Conservation (phyloP, 2,329 filamentous ascomycete species). For the Monilinia fructigena region DNA sequence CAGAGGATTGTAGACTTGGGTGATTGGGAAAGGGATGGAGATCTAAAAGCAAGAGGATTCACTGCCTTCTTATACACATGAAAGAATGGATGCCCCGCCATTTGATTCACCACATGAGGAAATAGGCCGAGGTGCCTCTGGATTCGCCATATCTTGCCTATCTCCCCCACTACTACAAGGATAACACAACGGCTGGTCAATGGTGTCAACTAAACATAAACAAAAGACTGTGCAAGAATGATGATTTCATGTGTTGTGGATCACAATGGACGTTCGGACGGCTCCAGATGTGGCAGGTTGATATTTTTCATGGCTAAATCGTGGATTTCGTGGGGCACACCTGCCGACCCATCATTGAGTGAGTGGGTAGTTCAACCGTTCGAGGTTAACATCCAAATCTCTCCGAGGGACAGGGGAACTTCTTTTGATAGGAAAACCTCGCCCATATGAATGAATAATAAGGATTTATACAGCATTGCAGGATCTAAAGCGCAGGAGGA, state of each 20-base stretch:
- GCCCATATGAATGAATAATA: not conserved
- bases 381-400: slow-evolving; percentile 1
- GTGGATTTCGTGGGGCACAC: slow-evolving; percentile 1
- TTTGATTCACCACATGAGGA: not conserved
- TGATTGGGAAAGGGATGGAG: slow-evolving; percentile 24
- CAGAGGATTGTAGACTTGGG: slow-evolving; percentile 22
- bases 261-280: slow-evolving; percentile 4
- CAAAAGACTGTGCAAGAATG: not conserved
- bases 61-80: slow-evolving; percentile 30
- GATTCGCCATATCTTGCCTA: not conserved
- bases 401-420: not conserved
- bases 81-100: not conserved
- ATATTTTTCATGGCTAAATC: not conserved
- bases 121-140: not conserved
- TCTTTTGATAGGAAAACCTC: slow-evolving; percentile 1
- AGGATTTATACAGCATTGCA: too few species aligned
- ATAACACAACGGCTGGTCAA: not conserved
- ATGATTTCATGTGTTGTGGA: not conserved
- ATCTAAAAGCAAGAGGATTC: slow-evolving; percentile 20
- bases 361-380: not conserved
- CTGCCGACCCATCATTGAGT: not conserved
- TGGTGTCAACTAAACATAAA: not conserved
- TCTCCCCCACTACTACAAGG: not conserved
- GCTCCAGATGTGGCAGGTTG: slow-evolving; percentile 19
- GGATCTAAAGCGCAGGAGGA: slow-evolving; percentile 16